Conservation (phyloP, 352 stramenopile genomes). For the Phytophthora sojae region DNA sequence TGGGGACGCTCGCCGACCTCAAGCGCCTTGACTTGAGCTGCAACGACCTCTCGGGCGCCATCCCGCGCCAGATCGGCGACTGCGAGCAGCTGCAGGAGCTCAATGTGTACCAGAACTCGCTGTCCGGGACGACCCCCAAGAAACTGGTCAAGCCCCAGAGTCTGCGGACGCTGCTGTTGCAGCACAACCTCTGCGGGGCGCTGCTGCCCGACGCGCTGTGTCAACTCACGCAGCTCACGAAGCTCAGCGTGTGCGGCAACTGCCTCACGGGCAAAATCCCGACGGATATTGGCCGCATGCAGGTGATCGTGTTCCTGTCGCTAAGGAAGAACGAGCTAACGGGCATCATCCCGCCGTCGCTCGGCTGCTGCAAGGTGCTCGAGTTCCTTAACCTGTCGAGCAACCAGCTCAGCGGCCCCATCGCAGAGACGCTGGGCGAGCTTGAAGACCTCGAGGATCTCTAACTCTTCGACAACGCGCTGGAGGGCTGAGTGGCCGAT, state of each 20-base stretch:
- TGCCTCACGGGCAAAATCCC: slow-evolving; percentile 76
- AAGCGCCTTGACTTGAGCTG: slow-evolving; percentile 80
- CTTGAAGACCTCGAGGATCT: slow-evolving; percentile 83
- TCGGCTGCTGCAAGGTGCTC: slow-evolving; percentile 75
- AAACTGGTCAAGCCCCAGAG: slow-evolving; percentile 62
- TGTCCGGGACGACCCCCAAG: slow-evolving; percentile 61
- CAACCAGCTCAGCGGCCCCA: slow-evolving; percentile 77
- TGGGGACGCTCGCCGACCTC: too few relatives aligned
- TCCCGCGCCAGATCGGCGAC: slow-evolving; percentile 52
- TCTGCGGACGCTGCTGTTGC: slow-evolving; percentile 77
- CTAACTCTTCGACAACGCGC: slow-evolving; percentile 88
- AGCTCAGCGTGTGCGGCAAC: slow-evolving; percentile 81
- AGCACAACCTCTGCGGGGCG: slow-evolving; percentile 75
- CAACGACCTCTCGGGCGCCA: slow-evolving; percentile 72
- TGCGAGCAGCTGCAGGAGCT: slow-evolving; percentile 78
- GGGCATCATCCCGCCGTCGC: slow-evolving; percentile 68
- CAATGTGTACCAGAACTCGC: slow-evolving; percentile 81
- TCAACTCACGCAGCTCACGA: slow-evolving; percentile 63
- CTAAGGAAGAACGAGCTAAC: slow-evolving; percentile 84
- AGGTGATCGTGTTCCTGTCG: slow-evolving; percentile 82
- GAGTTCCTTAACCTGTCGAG: slow-evolving; percentile 91
- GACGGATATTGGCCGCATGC: slow-evolving; percentile 65
- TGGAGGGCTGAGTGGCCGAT: slow-evolving; percentile 71
- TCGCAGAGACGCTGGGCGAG: slow-evolving; percentile 72
- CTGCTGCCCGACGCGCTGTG: slow-evolving; percentile 71